Conservation (phyloP, 768 basidiomycete genomes). For the Boletellus sp. region DNA sequence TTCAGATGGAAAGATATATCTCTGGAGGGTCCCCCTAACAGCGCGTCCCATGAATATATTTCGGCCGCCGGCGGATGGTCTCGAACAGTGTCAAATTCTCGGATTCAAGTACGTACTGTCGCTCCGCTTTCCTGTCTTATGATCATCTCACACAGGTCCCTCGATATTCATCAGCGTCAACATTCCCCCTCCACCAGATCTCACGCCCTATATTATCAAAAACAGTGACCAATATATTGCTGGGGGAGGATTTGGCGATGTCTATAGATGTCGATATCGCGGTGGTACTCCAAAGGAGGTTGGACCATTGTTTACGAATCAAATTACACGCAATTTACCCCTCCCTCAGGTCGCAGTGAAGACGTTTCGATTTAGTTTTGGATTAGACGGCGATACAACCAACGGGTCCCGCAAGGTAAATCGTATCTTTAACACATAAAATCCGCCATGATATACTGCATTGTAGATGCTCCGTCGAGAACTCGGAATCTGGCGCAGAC, state of each 20-base stretch:
- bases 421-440: accelerated
- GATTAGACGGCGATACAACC: neutral
- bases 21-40: constrained; percentile 1
- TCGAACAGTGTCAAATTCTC: neutral
- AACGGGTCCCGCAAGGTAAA: neutral
- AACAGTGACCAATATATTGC: neutral
- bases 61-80: neutral
- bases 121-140: neutral
- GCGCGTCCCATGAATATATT: neutral
- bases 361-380: constrained; percentile 9
- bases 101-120: neutral
- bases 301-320: neutral
- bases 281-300: constrained; percentile 7
- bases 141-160: neutral
- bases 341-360: constrained; percentile 24
- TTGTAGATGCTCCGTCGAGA: constrained; percentile 25
- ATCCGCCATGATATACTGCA: neutral
- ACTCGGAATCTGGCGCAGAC: constrained; percentile 27
- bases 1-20: neutral
- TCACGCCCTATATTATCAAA: constrained; percentile 6
- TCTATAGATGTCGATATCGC: constrained; percentile 10
- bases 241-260: constrained; percentile 14
- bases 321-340: neutral
- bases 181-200: constrained; percentile 1
- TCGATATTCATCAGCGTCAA: neutral